Conservation (phyloP, 768 basidiomycete species). For the Boletus vinaceobasis region DNA sequence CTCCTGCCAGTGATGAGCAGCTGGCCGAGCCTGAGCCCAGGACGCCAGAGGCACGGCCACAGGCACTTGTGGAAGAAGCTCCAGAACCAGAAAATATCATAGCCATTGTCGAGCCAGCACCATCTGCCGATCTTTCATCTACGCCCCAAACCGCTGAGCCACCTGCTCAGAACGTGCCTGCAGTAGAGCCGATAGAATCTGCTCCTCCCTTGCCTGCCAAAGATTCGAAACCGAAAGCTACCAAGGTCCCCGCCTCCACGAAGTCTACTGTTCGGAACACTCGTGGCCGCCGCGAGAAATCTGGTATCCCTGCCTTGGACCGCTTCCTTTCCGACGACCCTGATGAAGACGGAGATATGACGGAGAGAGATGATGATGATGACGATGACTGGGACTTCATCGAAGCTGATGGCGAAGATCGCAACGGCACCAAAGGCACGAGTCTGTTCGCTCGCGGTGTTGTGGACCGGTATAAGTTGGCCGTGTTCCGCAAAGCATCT, state of each 20-base stretch:
- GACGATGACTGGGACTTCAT: constrained; percentile 94
- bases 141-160: constrained; percentile 15
- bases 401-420: constrained; percentile 78
- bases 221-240: constrained; percentile 28
- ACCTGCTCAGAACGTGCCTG: neutral
- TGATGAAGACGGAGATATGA: constrained; percentile 41
- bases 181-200: constrained; percentile 15
- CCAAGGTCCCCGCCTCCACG: constrained; percentile 11
- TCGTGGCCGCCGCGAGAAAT: constrained; percentile 69
- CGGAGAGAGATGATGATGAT: constrained; percentile 58
- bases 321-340: constrained; percentile 58
- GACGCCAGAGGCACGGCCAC: constrained; percentile 67
- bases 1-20: constrained; percentile 30
- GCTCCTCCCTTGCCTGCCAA: constrained; percentile 33
- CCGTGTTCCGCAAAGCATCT: constrained; percentile 82
- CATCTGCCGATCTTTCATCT: constrained; percentile 14
- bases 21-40: constrained; percentile 59
- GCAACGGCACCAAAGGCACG: constrained; percentile 74
- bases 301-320: constrained; percentile 79
- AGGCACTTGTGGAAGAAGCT: constrained; percentile 30
- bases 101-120: constrained; percentile 13
- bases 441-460: constrained; percentile 90
- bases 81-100: constrained; percentile 14
- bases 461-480: constrained; percentile 81
- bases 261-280: constrained; percentile 25